Evolutionary conservation across 2,329 filamentous ascomycete genomes (phyloP).

Genomic region (Aspergillus sp.): DNA sequence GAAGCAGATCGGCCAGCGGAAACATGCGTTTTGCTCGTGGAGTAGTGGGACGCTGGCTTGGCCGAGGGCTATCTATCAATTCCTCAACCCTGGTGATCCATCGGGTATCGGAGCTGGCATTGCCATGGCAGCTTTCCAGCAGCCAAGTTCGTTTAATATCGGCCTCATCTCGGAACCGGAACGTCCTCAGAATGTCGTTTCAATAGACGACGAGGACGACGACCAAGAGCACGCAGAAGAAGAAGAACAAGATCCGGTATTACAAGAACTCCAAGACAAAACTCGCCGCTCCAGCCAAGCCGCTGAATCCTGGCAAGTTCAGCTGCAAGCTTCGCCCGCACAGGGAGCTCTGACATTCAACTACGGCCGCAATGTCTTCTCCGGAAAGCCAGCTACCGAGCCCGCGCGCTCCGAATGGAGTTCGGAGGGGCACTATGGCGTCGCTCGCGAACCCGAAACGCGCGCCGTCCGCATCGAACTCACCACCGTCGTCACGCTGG

Average conservation of each 20-base stretch:
- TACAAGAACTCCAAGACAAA: slow-evolving; percentile 12
- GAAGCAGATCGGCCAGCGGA: slow-evolving; percentile 23
- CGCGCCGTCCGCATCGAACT: slow-evolving; percentile 31
- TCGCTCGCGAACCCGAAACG: slow-evolving; percentile 19
- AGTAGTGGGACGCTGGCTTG: slow-evolving; percentile 30
- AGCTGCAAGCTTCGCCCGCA: slow-evolving; percentile 21
- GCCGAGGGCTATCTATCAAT: slow-evolving; percentile 19
- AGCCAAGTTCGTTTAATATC: slow-evolving; percentile 26
- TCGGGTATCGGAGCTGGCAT: slow-evolving; percentile 17
- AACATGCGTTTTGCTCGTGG: slow-evolving; percentile 28
- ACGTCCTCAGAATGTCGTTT: slow-evolving; percentile 5
- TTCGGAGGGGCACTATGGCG: slow-evolving; percentile 30
- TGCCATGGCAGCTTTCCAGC: slow-evolving; percentile 10
- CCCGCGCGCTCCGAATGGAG: slow-evolving; percentile 33
- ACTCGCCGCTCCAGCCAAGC: slow-evolving; percentile 14
- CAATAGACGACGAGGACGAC: slow-evolving; percentile 16
- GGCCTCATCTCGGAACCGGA: slow-evolving; percentile 24
- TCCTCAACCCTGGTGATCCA: slow-evolving; percentile 17
- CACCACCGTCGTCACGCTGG: slow-evolving; percentile 16
- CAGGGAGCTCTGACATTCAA: slow-evolving; percentile 22
- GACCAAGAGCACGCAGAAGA: slow-evolving; percentile 12
- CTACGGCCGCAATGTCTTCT: slow-evolving; percentile 34
- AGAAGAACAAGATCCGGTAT: slow-evolving; percentile 18
- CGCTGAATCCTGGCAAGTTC: slow-evolving; percentile 28
- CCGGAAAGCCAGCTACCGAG: slow-evolving; percentile 24